These are phyloP conservation scores for Ophiostoma quercus DNA, from an alignment of 2,329 filamentous ascomycete genomes.

Conservation along the genomic window DNA sequence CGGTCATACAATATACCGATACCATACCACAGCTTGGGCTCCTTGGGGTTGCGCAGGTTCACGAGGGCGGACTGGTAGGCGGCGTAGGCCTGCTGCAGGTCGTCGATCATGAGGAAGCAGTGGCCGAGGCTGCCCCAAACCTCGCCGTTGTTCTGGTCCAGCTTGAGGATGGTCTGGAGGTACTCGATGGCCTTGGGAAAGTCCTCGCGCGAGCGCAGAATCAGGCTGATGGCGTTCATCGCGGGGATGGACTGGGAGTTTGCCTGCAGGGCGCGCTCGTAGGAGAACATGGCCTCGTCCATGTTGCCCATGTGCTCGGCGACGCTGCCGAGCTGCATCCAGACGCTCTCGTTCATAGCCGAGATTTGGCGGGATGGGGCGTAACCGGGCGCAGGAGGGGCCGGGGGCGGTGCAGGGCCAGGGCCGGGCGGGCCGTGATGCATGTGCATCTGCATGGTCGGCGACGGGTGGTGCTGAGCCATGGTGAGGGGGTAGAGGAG, in stretches of 20 bases:
- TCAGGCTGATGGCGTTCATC: constrained; percentile 90
- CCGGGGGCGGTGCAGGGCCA: constrained; percentile 45
- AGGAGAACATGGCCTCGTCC: constrained; percentile 83
- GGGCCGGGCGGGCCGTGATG: constrained; percentile 58
- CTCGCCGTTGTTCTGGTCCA: constrained; percentile 85
- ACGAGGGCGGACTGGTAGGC: constrained; percentile 95
- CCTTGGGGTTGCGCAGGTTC: constrained; percentile 89
- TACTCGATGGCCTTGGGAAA: constrained; percentile 94
- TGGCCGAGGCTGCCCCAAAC: constrained; percentile 97
- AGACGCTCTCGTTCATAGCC: constrained; percentile 77
- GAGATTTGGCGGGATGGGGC: constrained; percentile 69
- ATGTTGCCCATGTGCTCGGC: constrained; percentile 82
- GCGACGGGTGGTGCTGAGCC: constrained; percentile 76
- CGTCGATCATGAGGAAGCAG: constrained; percentile 98
- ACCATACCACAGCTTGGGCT: constrained; percentile 97
- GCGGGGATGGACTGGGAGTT: constrained; percentile 85
- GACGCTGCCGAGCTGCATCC: constrained; percentile 84
- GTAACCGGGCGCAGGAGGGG: constrained; percentile 44
- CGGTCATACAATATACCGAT: constrained; percentile 96
- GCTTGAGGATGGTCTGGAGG: constrained; percentile 80
- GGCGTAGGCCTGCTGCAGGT: constrained; percentile 91
- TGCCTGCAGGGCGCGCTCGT: constrained; percentile 81
- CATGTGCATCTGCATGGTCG: constrained; percentile 68
- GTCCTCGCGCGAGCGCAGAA: constrained; percentile 85
- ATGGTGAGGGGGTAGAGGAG: constrained; percentile 39